phyloP scores from a whole-genome alignment of 2,329 filamentous ascomycete species.

The Calonectria ilicicola region DNA sequence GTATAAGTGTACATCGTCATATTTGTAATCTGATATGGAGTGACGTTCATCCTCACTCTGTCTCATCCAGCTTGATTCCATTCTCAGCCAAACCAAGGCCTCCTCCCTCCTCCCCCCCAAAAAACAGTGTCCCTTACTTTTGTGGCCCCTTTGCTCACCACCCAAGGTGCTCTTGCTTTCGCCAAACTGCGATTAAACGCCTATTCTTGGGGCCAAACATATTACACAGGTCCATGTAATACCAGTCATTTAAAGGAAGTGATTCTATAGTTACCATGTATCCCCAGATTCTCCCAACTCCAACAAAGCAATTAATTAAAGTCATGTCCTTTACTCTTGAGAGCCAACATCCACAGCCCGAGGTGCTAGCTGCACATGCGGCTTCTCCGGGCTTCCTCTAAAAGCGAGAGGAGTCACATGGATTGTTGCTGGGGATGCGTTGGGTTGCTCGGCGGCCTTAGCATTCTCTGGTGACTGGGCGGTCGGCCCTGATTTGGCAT shows the following conservation, averaged over 20 bases:
- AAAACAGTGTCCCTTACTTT: neutral
- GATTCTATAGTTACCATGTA: constrained; percentile 37
- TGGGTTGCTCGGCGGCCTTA: constrained; percentile 24
- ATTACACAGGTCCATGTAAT: constrained; percentile 31
- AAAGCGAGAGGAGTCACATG: constrained; percentile 65
- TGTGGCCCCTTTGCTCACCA: neutral
- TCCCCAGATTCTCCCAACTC: constrained; percentile 39
- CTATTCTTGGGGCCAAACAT: constrained; percentile 31
- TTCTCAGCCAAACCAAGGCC: constrained; percentile 2
- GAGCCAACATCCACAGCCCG: constrained; percentile 48
- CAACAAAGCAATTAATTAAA: constrained; percentile 36
- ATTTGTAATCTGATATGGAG: constrained; percentile 25
- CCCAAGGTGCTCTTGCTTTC: neutral
- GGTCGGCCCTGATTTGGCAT: neutral
- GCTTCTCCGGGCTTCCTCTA: constrained; percentile 72
- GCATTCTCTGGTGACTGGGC: constrained; percentile 26
- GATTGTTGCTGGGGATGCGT: constrained; percentile 47
- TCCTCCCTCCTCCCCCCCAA: no score
- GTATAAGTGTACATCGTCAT: constrained; percentile 20
- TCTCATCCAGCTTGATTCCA: constrained; percentile 5
- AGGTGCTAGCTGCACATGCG: constrained; percentile 47
- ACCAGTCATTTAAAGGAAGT: constrained; percentile 26
- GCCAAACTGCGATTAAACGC: constrained; percentile 4
- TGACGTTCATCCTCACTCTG: neutral
- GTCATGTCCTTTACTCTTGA: constrained; percentile 40